A percentile compares a stretch with the other conserved stretches of the same genome.
phyloP scores from a whole-genome alignment of 805 yeast species.

The Candida sithepensis region DNA sequence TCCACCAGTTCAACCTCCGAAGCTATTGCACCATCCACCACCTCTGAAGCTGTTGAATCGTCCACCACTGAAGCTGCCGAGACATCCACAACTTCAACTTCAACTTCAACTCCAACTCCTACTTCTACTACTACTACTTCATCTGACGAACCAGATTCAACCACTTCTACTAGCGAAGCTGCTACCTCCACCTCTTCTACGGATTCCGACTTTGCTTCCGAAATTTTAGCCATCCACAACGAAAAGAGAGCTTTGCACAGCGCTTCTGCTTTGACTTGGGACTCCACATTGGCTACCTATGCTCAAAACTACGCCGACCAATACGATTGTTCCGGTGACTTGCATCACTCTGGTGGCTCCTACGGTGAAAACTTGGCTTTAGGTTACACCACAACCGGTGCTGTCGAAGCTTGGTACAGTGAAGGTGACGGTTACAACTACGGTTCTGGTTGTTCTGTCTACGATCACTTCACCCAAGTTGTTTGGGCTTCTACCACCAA shows the following conservation, averaged over 20 bases:
- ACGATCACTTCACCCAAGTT: constrained; percentile 69
- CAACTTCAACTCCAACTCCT: constrained; percentile 11
- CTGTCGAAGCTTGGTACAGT: constrained; percentile 70
- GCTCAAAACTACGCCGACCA: constrained; percentile 58
- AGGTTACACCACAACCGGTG: constrained; percentile 53
- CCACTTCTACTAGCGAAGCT: constrained; percentile 16
- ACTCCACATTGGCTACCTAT: constrained; percentile 42
- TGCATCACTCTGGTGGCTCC: constrained; percentile 60
- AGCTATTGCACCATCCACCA: constrained; percentile 10
- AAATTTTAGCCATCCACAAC: constrained; percentile 61
- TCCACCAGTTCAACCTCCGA: too few species aligned
- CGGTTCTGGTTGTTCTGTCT: constrained; percentile 46
- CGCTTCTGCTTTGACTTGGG: constrained; percentile 56
- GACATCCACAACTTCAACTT: constrained; percentile 6
- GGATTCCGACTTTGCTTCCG: constrained; percentile 21
- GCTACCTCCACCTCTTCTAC: constrained; percentile 17
- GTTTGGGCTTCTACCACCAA: constrained; percentile 62
- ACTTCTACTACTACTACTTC: constrained; percentile 15
- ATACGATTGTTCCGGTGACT: constrained; percentile 55
- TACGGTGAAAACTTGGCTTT: constrained; percentile 80
- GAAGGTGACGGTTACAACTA: constrained; percentile 58
- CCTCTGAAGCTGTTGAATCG: constrained; percentile 8
- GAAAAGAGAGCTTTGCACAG: constrained; percentile 52
- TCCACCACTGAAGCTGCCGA: constrained; percentile 11
- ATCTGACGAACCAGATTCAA: constrained; percentile 10